Percentiles rank a stretch among this genome's conserved stretches.
phyloP scores from a whole-genome alignment of 306 rosid genomes.

The Echinosophora koreensis region DNA sequence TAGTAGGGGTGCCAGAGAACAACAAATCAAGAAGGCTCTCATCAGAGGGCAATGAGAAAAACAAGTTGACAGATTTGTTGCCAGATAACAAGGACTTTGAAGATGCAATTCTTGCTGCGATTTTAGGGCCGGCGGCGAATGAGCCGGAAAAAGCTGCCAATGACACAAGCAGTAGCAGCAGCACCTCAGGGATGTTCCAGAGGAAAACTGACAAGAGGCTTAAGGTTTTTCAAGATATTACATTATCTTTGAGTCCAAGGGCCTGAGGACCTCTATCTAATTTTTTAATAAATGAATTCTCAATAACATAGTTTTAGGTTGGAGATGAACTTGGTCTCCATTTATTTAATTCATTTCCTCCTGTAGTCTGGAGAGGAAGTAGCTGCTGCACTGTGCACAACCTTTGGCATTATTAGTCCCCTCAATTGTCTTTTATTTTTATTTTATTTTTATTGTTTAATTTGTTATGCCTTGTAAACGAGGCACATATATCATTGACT shows the following conservation, averaged over 20 bases:
- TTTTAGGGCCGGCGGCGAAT: slow-evolving; percentile 63
- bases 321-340: slow-evolving; percentile 99
- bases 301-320: slow-evolving; percentile 56
- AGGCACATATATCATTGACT: slow-evolving; percentile 51
- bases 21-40: slow-evolving; percentile 75
- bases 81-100: slow-evolving; percentile 89
- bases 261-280: slow-evolving; percentile 55
- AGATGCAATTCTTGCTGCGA: slow-evolving; percentile 86
- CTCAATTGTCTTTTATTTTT: slow-evolving; percentile 17
- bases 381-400: too few relatives aligned
- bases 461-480: slow-evolving; percentile 47
- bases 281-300: slow-evolving; percentile 25
- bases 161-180: slow-evolving; percentile 14
- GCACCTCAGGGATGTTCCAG: slow-evolving; percentile 1
- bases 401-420: too few relatives aligned
- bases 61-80: slow-evolving; percentile 57
- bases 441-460: neutral
- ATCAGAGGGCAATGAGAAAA: slow-evolving; percentile 52
- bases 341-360: slow-evolving; percentile 38
- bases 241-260: slow-evolving; percentile 90
- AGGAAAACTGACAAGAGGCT: slow-evolving; percentile 86
- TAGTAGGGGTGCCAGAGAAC: slow-evolving; percentile 59
- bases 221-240: slow-evolving; percentile 85
- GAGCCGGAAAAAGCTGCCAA: slow-evolving; percentile 42
- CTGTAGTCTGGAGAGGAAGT: slow-evolving; percentile 42